Evolutionary conservation across 306 rosid genomes (phyloP).

Genomic region (Lathyrus oleraceus): DNA sequence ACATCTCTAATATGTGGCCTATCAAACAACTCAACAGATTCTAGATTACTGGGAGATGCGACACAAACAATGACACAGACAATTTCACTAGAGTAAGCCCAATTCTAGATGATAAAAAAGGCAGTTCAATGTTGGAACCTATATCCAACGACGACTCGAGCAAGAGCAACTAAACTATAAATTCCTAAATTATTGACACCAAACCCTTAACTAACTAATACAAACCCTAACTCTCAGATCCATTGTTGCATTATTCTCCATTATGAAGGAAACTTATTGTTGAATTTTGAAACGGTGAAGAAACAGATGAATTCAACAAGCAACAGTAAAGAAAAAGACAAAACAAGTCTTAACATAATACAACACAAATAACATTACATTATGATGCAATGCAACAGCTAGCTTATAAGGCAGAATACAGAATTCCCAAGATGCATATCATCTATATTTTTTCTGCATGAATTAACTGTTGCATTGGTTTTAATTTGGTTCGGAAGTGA

Average conservation of each 20-base stretch:
- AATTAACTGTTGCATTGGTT: not conserved
- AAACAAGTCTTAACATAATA: not conserved
- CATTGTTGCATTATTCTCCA: not conserved
- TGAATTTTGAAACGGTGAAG: not conserved
- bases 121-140: conserved; percentile 1
- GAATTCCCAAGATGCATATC: not conserved
- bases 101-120: not conserved
- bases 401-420: not conserved
- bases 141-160: not conserved
- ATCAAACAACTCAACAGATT: conserved; percentile 16
- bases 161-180: conserved; percentile 20
- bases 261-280: not conserved
- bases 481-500: conserved; percentile 28
- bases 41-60: conserved; percentile 22
- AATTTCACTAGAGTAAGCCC: conserved; percentile 1
- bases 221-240: not conserved
- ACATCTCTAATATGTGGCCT: conserved; percentile 13
- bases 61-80: no score
- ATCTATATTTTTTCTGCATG: not conserved
- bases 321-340: not conserved
- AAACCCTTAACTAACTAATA: not conserved
- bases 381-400: conserved; percentile 2
- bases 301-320: not conserved
- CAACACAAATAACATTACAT: not conserved
- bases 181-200: not conserved